Evolutionary conservation across 2,329 filamentous ascomycete genomes (phyloP).

Genomic region (Aspergillus nomiae): DNA sequence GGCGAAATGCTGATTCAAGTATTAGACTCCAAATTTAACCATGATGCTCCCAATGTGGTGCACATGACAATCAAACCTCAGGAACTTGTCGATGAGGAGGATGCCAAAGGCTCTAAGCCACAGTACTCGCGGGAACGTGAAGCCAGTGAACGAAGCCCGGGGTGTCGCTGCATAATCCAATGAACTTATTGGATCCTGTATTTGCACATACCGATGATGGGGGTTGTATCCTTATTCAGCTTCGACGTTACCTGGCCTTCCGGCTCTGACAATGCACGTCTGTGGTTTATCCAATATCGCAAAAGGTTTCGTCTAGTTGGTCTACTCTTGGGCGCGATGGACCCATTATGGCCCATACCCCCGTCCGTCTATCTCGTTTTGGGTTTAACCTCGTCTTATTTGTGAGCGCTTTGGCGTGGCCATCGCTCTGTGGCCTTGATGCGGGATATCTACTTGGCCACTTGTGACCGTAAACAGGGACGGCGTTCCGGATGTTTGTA

Average conservation of each 20-base stretch:
- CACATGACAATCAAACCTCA: constrained; percentile 92
- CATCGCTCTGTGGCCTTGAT: constrained; percentile 6
- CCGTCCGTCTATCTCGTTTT: not conserved
- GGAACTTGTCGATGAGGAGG: constrained; percentile 78
- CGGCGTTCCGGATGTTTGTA: constrained; percentile 18
- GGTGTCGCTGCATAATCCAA: constrained; percentile 67
- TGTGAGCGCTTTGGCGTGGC: constrained; percentile 6
- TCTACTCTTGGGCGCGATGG: not conserved
- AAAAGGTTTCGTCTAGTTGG: not conserved
- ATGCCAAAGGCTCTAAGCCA: constrained; percentile 67
- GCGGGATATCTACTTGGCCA: constrained; percentile 14
- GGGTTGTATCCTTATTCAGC: not conserved
- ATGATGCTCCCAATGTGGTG: constrained; percentile 77
- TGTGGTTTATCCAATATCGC: not conserved
- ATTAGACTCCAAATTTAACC: constrained; percentile 76
- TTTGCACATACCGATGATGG: constrained; percentile 1
- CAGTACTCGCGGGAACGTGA: constrained; percentile 54
- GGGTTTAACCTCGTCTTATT: not conserved
- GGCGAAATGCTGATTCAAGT: not conserved
- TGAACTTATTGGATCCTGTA: constrained; percentile 30
- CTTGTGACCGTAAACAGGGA: constrained; percentile 14
- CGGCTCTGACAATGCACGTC: not conserved
- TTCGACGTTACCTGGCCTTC: not conserved
- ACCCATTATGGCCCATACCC: not conserved
- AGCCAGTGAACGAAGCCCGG: constrained; percentile 57